Conservation (phyloP, 2,329 filamentous ascomycete genomes). For the Ophiocordyceps camponoti-leonardi region DNA sequence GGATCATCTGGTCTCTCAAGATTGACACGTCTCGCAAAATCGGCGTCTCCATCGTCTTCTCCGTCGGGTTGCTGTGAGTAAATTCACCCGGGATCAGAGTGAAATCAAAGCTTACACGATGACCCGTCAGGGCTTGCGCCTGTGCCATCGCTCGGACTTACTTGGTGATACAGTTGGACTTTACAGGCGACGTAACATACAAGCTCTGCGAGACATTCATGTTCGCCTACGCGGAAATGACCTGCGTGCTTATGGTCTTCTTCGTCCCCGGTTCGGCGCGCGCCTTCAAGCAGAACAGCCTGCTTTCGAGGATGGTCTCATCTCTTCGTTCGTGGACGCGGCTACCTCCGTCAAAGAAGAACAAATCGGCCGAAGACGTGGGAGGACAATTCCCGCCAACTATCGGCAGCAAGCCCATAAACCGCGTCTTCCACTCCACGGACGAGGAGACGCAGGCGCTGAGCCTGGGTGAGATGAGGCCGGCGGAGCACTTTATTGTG, state of each 20-base stretch:
- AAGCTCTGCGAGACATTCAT: not conserved
- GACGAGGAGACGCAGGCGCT: not conserved
- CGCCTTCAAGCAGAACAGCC: not conserved
- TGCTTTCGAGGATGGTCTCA: not conserved
- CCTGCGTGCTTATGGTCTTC: not conserved
- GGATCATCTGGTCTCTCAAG: slow-evolving; percentile 1
- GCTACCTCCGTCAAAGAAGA: not conserved
- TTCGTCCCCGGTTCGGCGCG: not conserved
- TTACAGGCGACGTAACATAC: not conserved
- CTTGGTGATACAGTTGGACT: not conserved
- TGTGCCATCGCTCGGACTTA: not conserved
- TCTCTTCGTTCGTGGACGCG: not conserved
- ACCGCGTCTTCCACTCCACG: not conserved
- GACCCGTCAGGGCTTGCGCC: not conserved
- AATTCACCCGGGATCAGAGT: not conserved
- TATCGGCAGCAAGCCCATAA: not conserved
- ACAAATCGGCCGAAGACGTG: not conserved
- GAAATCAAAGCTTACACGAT: not conserved
- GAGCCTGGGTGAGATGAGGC: not conserved
- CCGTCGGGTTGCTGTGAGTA: slow-evolving; percentile 1
- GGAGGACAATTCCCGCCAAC: not conserved
- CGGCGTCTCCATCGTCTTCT: slow-evolving; percentile 1
- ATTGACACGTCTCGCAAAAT: not conserved
- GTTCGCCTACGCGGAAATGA: not conserved
- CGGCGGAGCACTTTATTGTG: not conserved